Conservation (phyloP, 2,329 filamentous ascomycete genomes). For the Colletotrichum melonis region DNA sequence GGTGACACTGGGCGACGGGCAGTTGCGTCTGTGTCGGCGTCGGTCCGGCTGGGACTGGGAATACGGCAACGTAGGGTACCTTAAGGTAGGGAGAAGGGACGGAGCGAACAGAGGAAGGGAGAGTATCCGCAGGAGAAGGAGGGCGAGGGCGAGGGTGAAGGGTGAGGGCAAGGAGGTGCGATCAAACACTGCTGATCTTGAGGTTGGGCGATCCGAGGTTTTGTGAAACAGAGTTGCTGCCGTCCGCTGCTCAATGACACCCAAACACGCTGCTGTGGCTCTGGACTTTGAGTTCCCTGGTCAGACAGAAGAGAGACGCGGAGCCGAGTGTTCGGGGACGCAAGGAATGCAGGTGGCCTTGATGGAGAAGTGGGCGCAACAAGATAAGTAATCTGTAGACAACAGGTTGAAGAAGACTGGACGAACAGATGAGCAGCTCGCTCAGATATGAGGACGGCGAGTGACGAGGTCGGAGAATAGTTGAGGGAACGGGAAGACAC, state of each 20-base stretch:
- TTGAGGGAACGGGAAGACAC: background rate
- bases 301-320: background rate
- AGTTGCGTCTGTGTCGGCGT: constrained; percentile 24
- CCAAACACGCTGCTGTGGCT: constrained; percentile 31
- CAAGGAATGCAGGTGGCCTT: background rate
- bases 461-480: background rate
- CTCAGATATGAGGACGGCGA: background rate
- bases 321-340: background rate
- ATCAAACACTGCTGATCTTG: constrained; percentile 15
- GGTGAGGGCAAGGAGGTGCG: background rate
- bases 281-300: background rate
- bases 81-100: background rate
- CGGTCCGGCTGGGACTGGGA: constrained; percentile 7
- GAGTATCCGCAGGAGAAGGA: background rate
- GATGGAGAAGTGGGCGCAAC: background rate
- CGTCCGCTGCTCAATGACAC: constrained; percentile 29
- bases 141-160: background rate
- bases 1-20: constrained; percentile 22
- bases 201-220: constrained; percentile 5
- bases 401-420: background rate
- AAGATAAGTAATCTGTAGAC: background rate
- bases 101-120: background rate
- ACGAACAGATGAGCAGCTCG: background rate
- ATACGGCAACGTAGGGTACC: too few species aligned
- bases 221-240: constrained; percentile 27